Percentiles rank a stretch among this genome's conserved stretches.
Conservation (phyloP, 352 stramenopile species). For the Pythium dissimile region DNA sequence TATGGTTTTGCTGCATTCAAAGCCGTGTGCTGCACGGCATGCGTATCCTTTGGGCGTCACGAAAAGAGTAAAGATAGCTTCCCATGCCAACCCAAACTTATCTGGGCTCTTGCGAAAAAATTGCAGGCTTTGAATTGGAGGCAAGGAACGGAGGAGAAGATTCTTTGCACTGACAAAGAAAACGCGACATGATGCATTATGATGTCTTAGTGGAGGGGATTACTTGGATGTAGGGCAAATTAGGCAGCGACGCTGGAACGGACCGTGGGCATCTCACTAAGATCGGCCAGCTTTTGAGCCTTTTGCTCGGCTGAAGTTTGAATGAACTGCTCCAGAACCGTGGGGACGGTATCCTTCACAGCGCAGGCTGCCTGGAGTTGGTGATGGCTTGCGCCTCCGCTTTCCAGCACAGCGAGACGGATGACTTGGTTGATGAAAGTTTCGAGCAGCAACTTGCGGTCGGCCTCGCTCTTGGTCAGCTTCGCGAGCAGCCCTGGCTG, state of each 20-base stretch:
- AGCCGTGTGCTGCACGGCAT: too few species aligned
- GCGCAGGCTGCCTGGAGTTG: background rate
- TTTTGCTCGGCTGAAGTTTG: conserved; percentile 12
- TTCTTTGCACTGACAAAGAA: too few species aligned
- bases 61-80: background rate
- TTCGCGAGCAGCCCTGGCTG: conserved; percentile 17
- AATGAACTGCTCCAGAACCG: conserved; percentile 16
- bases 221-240: background rate
- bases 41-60: conserved; percentile 1
- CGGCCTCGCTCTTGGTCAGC: conserved; percentile 12
- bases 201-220: background rate
- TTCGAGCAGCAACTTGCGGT: conserved; percentile 16
- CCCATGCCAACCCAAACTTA: background rate
- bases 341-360: conserved; percentile 10
- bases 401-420: conserved; percentile 15
- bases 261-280: conserved; percentile 1
- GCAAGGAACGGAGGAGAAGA: too few species aligned
- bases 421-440: conserved; percentile 24
- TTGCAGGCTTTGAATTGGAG: too few species aligned
- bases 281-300: conserved; percentile 3
- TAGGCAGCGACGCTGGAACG: conserved; percentile 4
- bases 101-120: background rate
- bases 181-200: background rate
- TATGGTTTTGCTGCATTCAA: background rate
- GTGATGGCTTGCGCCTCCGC: background rate